Conservation (phyloP, 2,329 filamentous ascomycete genomes). For the Ramularia endophylla region DNA sequence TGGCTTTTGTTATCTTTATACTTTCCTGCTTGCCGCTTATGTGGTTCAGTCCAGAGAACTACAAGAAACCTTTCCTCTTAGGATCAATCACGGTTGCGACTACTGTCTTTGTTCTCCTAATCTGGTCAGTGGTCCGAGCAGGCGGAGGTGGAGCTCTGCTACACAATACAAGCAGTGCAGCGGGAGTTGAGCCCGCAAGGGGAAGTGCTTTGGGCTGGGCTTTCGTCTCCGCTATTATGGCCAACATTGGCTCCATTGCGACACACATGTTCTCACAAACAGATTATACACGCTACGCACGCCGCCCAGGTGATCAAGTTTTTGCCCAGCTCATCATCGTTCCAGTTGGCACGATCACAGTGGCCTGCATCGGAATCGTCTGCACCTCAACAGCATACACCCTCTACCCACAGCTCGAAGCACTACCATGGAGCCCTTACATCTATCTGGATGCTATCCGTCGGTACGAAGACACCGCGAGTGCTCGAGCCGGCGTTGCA, state of each 20-base stretch:
- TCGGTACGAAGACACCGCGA: no score
- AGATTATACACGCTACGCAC: constrained; percentile 8
- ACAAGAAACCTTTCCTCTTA: no score
- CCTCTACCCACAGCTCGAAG: no score
- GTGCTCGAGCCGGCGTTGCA: no score
- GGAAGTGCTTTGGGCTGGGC: constrained; percentile 6
- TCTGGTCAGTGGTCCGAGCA: no score
- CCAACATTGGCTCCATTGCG: constrained; percentile 31
- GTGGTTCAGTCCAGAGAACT: no score
- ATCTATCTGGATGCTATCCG: no score
- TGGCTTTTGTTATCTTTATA: no score
- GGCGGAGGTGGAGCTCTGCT: constrained; percentile 1
- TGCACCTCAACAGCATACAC: neutral
- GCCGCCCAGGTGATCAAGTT: constrained; percentile 1
- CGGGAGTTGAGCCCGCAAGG: neutral
- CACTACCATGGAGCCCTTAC: no score
- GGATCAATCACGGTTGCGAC: no score
- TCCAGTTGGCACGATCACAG: constrained; percentile 1
- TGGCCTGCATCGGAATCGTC: constrained; percentile 3
- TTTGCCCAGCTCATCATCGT: constrained; percentile 3
- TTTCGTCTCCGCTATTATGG: constrained; percentile 9
- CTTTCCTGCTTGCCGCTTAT: no score
- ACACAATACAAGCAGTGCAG: neutral
- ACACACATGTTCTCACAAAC: constrained; percentile 30
- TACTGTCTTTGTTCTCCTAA: no score